Base-by-base conservation (phyloP, 2,329 filamentous ascomycete species). In the Grosmannia huntii region DNA sequence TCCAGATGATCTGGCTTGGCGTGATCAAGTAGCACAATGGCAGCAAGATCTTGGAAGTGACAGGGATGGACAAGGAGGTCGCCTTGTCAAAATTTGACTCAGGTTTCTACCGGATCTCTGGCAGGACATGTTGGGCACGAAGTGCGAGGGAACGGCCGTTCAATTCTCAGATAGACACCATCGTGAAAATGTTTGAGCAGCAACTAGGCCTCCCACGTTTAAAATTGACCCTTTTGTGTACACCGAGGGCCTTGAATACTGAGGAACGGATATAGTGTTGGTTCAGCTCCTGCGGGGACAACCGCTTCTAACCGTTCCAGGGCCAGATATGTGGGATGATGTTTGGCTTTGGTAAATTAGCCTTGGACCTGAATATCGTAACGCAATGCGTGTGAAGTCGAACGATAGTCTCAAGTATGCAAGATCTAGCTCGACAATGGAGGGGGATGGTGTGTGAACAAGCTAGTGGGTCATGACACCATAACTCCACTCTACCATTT, bases 1-100 rank as follows among this genome's bases (percentile, higher is more conserved):
- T 10, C 53, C 61, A 4, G 57, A 57, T 14, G 60, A 62, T 31
- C 28, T 61, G 21, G 4, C 46, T 9, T 62, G 61, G 61, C 58
- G 59, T 0, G 60, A 61, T 4, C 19, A 59, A 23, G 38, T 59
- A 28, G 4, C 12, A 11, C 4, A 55, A 14, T 60, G 59, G 57
- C 53, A 46, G 19, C 14, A 57, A 11, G 41, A 41, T 25, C 16
- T 57, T 38, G 61, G 61, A 1, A 53, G 54, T 2, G 25, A 23
- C 5, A 27, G 28, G 19, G 59, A 62, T 36, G 48, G 53, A 9
- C 6, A 44, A 5, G 59, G 59, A 3, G 52, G 59, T 7, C 53
- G 59, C 4, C 44, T 21, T 11, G 1, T 57, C 36, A 62, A 62
- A 49, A 41, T 62, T 5, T 62, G 36, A 60, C 14, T 16, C 41